Evolutionary conservation across 768 basidiomycete species (phyloP), one percentile per base, ranked within the genome.

Genomic region (Psilocybe subaeruginosa): DNA sequence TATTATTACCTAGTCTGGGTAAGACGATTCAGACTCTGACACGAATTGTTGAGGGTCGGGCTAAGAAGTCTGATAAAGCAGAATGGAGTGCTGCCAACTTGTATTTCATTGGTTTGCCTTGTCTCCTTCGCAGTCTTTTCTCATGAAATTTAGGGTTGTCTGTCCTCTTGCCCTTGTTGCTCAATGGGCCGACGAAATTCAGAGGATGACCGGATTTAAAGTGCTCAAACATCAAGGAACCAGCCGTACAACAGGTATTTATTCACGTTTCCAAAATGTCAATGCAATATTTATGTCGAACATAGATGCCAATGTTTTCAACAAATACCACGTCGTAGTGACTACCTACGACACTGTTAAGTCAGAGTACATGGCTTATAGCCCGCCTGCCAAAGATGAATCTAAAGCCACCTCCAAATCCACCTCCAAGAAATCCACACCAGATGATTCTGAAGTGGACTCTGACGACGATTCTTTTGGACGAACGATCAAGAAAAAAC

Each of bases 1-100:
- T 35, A 16, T 51, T 3, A 14, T 46, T 8, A 14, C 33, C 29
- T 56, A 92, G 90, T 61, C 80, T 93, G 1, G 92, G 92, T 1
- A 94, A 95, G 77, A 99, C 97, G 0, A 92, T 98, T 23, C 97
- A 99, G 69, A 92, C 92, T 0, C 77, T 99, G 11, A 83, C 90
- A 0, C 85, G 94, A 1, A 96, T 99, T 45, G 87, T 93, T 0
- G 93, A 95, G 58, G 91, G 93, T 0, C 82, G 85, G 3, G 85
- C 91, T 7, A 84, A 80, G 17, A 86, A 87, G 62, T 81, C 83
- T 4, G 92, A 97, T 67, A 83, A 80, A 64, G 81, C 81, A 19
- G 88, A 86, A 12, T 96, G 84, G 82, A 82, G 86, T 23, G 83
- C 82, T 2, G 75, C 85, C 1, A 93, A 92, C 0, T 77, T 94